Evolutionary conservation across 257 asterid genomes (phyloP).

Genomic region (Scutellaria baicalensis): DNA sequence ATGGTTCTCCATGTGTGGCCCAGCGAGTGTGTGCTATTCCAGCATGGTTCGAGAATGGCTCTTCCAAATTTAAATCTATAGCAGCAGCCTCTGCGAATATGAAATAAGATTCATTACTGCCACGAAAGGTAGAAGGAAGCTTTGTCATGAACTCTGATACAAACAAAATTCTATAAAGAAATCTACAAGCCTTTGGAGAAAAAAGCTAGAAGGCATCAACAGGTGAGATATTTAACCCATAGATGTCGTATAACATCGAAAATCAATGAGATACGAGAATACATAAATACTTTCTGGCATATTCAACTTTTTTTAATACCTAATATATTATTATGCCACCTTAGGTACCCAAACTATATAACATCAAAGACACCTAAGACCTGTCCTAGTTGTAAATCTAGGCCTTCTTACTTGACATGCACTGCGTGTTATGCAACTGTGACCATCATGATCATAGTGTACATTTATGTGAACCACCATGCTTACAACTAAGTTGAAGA

Average conservation of each 20-base stretch:
- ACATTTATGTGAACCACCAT: not conserved
- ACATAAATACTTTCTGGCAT: not conserved
- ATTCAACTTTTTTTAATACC: not conserved
- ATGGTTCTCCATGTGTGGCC: constrained; percentile 99
- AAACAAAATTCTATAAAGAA: not conserved
- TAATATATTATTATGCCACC: not conserved
- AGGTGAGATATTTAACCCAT: not conserved
- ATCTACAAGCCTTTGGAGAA: not conserved
- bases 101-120: constrained; percentile 10
- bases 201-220: not conserved
- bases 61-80: constrained; percentile 72
- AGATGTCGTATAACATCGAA: not conserved
- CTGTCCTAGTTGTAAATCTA: not conserved
- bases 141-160: not conserved
- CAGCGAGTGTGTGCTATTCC: constrained; percentile 99
- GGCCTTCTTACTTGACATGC: not conserved
- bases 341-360: not conserved
- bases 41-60: constrained; percentile 74
- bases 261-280: not conserved
- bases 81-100: constrained; percentile 68
- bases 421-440: not conserved
- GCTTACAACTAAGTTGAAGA: not conserved
- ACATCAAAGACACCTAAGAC: not conserved
- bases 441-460: not conserved
- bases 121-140: not conserved